A percentile compares a stretch with the other conserved stretches of the same genome.
Conservation (phyloP, 176 grass and related monocot genomes). For the Oryza brachyantha region DNA sequence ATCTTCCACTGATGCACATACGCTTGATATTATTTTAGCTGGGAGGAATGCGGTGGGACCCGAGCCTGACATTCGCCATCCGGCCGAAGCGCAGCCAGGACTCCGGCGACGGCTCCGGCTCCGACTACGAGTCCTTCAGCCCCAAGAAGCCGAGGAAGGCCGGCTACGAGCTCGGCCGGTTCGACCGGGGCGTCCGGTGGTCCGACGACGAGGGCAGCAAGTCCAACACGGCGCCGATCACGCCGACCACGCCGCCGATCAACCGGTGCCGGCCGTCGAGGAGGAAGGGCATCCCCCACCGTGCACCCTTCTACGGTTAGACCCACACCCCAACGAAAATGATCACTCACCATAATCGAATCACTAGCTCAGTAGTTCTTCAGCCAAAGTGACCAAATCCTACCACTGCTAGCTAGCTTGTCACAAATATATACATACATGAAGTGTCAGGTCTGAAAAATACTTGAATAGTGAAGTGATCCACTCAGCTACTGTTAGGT, state of each 20-base stretch:
- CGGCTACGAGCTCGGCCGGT: conserved; percentile 34
- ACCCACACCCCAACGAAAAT: neutral
- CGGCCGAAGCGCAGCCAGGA: conserved; percentile 47
- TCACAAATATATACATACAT: neutral
- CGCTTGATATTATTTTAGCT: conserved; percentile 29
- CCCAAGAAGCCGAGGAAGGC: conserved; percentile 43
- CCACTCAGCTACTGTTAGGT: conserved; percentile 18
- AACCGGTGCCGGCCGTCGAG: conserved; percentile 53
- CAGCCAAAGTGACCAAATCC: conserved; percentile 3
- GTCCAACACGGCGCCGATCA: conserved; percentile 32
- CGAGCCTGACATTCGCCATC: conserved; percentile 51
- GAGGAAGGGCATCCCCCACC: conserved; percentile 66
- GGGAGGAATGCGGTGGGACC: conserved; percentile 59
- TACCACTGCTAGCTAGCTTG: neutral
- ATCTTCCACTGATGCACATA: neutral
- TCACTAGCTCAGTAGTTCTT: conserved; percentile 3
- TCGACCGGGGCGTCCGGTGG: conserved; percentile 44
- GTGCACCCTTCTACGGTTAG: conserved; percentile 60
- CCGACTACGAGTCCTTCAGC: conserved; percentile 49
- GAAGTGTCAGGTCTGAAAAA: conserved; percentile 12
- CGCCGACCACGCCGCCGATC: conserved; percentile 48
- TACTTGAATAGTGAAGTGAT: conserved; percentile 27
- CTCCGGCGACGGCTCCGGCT: conserved; percentile 41
- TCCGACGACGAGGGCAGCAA: conserved; percentile 55
- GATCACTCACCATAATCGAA: neutral